Evolutionary conservation across 257 asterid genomes (phyloP).

Genomic region (Osmanthus fragrans): DNA sequence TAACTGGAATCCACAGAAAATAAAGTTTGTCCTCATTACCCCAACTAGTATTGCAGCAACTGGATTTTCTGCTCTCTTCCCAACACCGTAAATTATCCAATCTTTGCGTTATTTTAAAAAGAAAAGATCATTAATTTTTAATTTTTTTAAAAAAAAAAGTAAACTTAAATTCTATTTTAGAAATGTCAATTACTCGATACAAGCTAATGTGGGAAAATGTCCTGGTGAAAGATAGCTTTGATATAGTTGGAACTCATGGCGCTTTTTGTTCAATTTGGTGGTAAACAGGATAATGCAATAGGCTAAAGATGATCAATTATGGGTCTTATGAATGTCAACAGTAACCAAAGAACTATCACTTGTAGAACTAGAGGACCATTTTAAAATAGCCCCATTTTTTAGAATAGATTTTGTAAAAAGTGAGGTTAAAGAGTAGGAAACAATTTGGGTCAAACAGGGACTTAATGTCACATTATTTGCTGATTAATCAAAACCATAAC

Average conservation of each 20-base stretch:
- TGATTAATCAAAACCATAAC: neutral
- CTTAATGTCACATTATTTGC: neutral
- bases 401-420: too few species aligned
- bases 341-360: neutral
- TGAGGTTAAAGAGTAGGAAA: too few species aligned
- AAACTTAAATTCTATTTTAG: neutral
- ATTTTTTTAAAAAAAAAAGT: neutral
- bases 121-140: neutral
- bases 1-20: neutral
- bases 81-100: neutral
- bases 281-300: neutral
- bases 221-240: too few species aligned
- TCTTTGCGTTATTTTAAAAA: neutral
- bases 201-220: too few species aligned
- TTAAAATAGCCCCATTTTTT: neutral
- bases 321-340: neutral
- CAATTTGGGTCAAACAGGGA: too few species aligned
- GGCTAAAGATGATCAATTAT: neutral
- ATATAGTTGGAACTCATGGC: neutral
- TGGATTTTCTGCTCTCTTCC: neutral
- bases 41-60: neutral
- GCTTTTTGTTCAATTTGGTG: neutral
- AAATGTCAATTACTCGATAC: too few species aligned
- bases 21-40: neutral
- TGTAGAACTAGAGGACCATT: neutral